These are phyloP conservation scores for Rauvolfia tetraphylla DNA, from an alignment of 257 asterid genomes.

Conservation along the genomic window DNA sequence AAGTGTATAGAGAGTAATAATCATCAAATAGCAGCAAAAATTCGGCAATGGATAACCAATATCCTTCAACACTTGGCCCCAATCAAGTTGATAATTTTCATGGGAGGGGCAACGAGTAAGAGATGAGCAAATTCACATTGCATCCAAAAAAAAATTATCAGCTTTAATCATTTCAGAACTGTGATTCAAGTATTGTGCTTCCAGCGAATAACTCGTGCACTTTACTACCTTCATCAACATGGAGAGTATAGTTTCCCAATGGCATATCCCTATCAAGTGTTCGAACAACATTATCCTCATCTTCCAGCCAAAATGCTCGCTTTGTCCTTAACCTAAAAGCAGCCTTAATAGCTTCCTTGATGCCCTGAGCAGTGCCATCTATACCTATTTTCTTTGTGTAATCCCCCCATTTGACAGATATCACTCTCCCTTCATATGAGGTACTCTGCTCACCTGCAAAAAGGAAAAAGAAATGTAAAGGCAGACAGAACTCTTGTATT, in stretches of 20 bases:
- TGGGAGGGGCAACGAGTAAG: not conserved
- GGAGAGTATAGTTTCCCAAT: conserved; percentile 73
- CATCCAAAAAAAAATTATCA: not conserved
- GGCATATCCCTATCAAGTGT: conserved; percentile 81
- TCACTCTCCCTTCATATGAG: conserved; percentile 65
- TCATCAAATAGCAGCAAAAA: not conserved
- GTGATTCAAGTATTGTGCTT: not conserved
- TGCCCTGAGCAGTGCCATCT: conserved; percentile 60
- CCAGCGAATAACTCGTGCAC: not conserved
- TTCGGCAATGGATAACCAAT: not conserved
- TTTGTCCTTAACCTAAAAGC: conserved; percentile 70
- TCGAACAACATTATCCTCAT: conserved; percentile 63
- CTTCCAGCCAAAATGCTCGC: conserved; percentile 87
- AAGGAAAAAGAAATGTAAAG: not conserved
- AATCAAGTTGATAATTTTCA: not conserved
- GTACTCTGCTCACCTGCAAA: conserved; percentile 58
- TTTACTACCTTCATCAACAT: conserved; percentile 67
- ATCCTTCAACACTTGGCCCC: not conserved
- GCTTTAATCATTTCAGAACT: not conserved
- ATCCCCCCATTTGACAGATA: conserved; percentile 61
- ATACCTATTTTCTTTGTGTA: conserved; percentile 66
- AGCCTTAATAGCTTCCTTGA: conserved; percentile 70
- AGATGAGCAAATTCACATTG: not conserved
- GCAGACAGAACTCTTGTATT: not conserved
- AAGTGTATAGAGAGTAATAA: not conserved